These are phyloP conservation scores for Gracilaria domingensis DNA, from an alignment of 23 red algal species.

Conservation along the genomic window DNA sequence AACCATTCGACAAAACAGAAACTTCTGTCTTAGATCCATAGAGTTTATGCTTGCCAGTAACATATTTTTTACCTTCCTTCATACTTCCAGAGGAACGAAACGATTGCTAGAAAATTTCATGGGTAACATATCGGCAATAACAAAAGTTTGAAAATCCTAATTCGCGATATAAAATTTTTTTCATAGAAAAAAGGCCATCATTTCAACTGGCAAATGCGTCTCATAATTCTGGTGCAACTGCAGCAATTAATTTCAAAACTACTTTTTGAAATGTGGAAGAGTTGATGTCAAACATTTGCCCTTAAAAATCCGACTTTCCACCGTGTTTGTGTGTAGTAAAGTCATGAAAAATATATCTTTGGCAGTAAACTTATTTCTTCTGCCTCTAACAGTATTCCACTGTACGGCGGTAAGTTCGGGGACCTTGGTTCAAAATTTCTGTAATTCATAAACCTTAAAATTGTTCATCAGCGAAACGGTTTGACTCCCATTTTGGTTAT, in stretches of 20 bases:
- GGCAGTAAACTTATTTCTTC: not conserved
- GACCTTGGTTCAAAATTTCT: not conserved
- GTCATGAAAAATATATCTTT: slow-evolving; percentile 38
- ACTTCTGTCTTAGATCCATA: slow-evolving; percentile 30
- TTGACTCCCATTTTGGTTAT: not conserved
- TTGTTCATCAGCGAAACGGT: not conserved
- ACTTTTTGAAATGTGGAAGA: not conserved
- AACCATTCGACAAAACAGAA: slow-evolving; percentile 8
- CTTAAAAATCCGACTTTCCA: not conserved
- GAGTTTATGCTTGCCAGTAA: slow-evolving; percentile 33
- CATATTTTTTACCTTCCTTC: slow-evolving; percentile 13
- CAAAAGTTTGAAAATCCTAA: not conserved
- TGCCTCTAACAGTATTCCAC: not conserved
- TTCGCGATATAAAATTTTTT: not conserved
- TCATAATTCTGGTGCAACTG: too few species aligned
- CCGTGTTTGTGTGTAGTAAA: not conserved
- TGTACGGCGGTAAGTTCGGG: not conserved
- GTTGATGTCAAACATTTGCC: not conserved
- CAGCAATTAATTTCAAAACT: not conserved
- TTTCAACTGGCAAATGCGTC: not conserved
- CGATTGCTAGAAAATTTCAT: slow-evolving; percentile 5
- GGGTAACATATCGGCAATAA: slow-evolving; percentile 18
- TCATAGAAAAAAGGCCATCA: not conserved
- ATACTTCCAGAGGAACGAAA: slow-evolving; percentile 28
- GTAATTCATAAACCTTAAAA: not conserved